Percentiles rank a stretch among this genome's conserved stretches.
Conservation (phyloP, 2,329 filamentous ascomycete genomes). For the Penicillium hesseltinei region DNA sequence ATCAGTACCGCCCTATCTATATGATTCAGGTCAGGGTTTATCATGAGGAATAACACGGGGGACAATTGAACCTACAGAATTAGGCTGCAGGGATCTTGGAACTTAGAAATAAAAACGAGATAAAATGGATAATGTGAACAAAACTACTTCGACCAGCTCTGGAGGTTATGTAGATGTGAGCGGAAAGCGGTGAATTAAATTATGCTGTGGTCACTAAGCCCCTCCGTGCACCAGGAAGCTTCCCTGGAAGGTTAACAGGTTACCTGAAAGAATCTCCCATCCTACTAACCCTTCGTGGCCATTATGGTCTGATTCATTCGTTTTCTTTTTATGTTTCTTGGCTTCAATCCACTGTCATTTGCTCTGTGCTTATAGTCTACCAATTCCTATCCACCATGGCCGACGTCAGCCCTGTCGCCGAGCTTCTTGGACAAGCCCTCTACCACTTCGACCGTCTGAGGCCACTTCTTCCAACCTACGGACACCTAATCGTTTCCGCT, state of each 20-base stretch:
- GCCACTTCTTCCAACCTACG: constrained; percentile 55
- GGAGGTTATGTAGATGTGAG: neutral
- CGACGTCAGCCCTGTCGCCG: constrained; percentile 37
- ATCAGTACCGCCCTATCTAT: neutral
- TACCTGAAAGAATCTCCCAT: constrained; percentile 12
- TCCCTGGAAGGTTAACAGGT: constrained; percentile 14
- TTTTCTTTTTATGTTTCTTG: neutral
- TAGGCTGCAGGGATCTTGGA: no score
- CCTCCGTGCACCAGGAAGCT: constrained; percentile 6
- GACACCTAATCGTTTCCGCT: constrained; percentile 65
- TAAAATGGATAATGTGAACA: no score
- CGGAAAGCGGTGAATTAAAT: neutral
- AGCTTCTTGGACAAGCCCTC: constrained; percentile 42
- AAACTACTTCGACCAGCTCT: no score
- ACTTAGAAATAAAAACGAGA: neutral
- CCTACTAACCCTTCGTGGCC: neutral
- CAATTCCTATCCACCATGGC: constrained; percentile 26
- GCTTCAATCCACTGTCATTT: neutral
- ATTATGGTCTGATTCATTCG: constrained; percentile 17
- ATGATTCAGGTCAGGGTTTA: neutral
- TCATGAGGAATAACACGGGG: no score
- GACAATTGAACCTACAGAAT: no score
- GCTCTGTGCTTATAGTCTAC: neutral
- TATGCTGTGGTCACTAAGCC: neutral
- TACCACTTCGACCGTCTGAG: constrained; percentile 46